Percentiles rank a stretch among this genome's conserved stretches.
phyloP scores from a whole-genome alignment of 2,329 filamentous ascomycete species.

The Cercospora berteroae region DNA sequence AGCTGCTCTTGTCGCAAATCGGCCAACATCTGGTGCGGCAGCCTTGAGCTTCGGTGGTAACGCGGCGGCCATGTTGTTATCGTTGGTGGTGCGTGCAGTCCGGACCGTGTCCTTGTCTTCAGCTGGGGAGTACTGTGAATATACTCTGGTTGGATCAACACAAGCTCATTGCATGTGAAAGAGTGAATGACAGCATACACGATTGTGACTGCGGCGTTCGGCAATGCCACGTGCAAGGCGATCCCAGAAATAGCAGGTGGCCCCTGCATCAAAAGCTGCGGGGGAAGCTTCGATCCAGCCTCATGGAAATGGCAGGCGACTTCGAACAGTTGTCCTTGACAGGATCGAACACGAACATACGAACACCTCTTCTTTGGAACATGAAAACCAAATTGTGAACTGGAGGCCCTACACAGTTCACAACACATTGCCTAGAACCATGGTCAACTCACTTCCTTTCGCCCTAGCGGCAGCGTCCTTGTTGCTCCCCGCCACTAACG shows the following conservation, averaged over 20 bases:
- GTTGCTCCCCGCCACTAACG: conserved; percentile 65
- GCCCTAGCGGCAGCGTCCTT: conserved; percentile 62
- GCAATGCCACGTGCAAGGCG: background rate
- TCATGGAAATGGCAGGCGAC: background rate
- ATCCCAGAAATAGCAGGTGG: background rate
- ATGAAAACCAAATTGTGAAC: background rate
- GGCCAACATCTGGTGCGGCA: conserved; percentile 69
- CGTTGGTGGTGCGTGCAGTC: background rate
- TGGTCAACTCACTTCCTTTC: conserved; percentile 37
- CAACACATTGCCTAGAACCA: background rate
- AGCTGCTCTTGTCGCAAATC: conserved; percentile 77
- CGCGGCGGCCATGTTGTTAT: conserved; percentile 62
- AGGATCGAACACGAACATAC: background rate
- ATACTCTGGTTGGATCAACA: background rate
- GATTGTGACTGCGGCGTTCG: background rate
- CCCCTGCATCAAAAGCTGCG: background rate
- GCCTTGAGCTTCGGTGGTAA: conserved; percentile 70
- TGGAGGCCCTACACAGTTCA: background rate
- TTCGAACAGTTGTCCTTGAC: conserved; percentile 5
- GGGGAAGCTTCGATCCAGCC: conserved; percentile 1
- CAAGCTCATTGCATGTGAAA: background rate
- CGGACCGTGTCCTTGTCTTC: background rate
- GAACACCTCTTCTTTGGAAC: background rate
- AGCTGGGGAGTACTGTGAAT: background rate
- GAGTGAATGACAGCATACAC: background rate